These are phyloP conservation scores for Fimicolochytrium jonesii DNA, from an alignment of 192 early-diverging fungal genomes.

Conservation along the genomic window DNA sequence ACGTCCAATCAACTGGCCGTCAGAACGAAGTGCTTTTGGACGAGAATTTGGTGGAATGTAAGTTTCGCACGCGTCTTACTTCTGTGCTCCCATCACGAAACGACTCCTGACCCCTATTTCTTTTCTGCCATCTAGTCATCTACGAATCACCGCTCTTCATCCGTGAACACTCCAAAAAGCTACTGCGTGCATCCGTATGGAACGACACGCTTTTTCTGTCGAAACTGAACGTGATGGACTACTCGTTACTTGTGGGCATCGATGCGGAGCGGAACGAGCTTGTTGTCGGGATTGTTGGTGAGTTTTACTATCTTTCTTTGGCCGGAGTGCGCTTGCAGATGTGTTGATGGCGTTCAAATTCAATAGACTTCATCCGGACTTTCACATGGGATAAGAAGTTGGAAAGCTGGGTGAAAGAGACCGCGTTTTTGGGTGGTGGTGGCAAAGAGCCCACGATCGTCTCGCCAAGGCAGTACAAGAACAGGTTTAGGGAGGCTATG, in stretches of 20 bases:
- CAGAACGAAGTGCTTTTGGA: slow-evolving; percentile 87
- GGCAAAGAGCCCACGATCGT: slow-evolving; percentile 93
- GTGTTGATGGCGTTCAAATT: neutral
- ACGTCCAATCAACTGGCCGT: slow-evolving; percentile 80
- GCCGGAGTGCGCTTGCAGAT: neutral
- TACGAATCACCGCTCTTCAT: slow-evolving; percentile 87
- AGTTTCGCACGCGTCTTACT: slow-evolving; percentile 17
- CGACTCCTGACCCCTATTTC: too few species aligned
- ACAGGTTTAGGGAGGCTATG: slow-evolving; percentile 93
- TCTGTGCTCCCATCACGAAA: neutral
- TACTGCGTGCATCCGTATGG: slow-evolving; percentile 77
- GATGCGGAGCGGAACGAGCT: slow-evolving; percentile 81
- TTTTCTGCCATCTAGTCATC: slow-evolving; percentile 50
- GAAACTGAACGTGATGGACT: slow-evolving; percentile 97
- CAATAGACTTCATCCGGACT: slow-evolving; percentile 85
- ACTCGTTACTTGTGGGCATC: slow-evolving; percentile 91
- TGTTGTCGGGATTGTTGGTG: slow-evolving; percentile 95
- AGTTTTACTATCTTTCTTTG: neutral
- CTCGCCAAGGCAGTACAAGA: slow-evolving; percentile 88
- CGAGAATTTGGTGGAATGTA: slow-evolving; percentile 88
- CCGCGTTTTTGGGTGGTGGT: slow-evolving; percentile 85
- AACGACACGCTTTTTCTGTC: slow-evolving; percentile 95
- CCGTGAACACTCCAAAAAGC: slow-evolving; percentile 81
- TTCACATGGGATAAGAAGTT: slow-evolving; percentile 99
- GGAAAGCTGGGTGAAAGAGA: slow-evolving; percentile 97